These are phyloP conservation scores for Paramecium octaurelia DNA, from an alignment of 73 alveolate species.

Conservation along the genomic window DNA sequence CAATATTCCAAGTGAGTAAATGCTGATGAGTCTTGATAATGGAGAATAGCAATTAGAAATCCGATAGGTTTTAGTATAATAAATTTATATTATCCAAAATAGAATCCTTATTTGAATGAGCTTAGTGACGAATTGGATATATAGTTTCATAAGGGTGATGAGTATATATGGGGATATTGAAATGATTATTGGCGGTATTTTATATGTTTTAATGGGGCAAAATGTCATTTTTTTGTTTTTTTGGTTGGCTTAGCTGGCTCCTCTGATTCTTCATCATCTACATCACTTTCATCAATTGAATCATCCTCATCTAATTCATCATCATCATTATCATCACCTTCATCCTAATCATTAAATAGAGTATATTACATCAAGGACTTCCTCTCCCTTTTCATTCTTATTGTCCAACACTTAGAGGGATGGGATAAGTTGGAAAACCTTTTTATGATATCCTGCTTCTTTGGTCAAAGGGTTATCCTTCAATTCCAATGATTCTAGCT, in stretches of 20 bases:
- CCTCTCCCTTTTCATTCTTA: slow-evolving; percentile 22
- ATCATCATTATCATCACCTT: background rate
- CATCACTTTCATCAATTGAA: background rate
- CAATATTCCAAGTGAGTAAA: slow-evolving; percentile 35
- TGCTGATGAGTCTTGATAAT: slow-evolving; percentile 3
- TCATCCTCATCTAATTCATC: slow-evolving; percentile 13
- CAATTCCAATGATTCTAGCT: background rate
- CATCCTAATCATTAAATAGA: background rate
- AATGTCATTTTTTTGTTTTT: background rate
- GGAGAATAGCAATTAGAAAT: slow-evolving; percentile 65
- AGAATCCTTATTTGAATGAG: slow-evolving; percentile 73
- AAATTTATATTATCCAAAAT: slow-evolving; percentile 48
- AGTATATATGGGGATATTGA: background rate
- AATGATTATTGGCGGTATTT: background rate
- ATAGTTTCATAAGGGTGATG: background rate
- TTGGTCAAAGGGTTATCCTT: background rate
- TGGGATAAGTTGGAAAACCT: background rate
- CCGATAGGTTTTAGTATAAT: slow-evolving; percentile 51
- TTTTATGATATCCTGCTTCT: background rate
- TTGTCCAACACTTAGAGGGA: background rate
- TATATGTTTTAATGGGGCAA: background rate
- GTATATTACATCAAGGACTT: background rate
- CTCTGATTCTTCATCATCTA: background rate
- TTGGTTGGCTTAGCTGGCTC: background rate
- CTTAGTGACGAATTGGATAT: slow-evolving; percentile 64